phyloP scores from a whole-genome alignment of 169 alveolate species.

The Eimeria necatrix region DNA sequence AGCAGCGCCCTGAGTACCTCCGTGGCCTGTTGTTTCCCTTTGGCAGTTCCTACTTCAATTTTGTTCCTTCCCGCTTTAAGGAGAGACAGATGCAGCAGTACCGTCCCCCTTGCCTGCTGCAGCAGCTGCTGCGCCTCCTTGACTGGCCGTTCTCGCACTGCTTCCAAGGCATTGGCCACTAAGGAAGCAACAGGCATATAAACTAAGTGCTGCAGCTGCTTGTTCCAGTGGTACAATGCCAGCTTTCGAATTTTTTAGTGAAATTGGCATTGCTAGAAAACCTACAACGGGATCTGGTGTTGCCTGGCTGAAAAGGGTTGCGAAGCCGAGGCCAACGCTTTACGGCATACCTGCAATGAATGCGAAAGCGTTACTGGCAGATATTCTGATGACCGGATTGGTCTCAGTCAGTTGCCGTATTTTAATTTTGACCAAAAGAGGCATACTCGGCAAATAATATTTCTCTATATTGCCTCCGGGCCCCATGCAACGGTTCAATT shows the following conservation, averaged over 20 bases:
- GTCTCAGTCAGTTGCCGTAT: neutral
- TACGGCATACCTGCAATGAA: neutral
- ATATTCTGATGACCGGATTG: neutral
- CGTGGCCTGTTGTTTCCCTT: neutral
- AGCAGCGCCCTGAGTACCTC: neutral
- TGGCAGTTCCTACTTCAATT: neutral
- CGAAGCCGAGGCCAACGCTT: no score
- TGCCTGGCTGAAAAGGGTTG: no score
- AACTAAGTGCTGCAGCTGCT: no score
- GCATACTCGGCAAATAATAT: neutral
- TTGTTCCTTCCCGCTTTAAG: neutral
- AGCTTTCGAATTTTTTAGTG: no score
- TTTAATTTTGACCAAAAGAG: neutral
- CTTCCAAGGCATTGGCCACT: neutral
- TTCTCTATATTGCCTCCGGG: constrained; percentile 60
- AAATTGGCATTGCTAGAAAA: no score
- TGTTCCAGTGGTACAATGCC: no score
- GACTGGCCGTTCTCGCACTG: neutral
- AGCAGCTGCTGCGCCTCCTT: neutral
- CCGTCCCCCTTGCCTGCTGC: neutral
- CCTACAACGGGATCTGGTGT: no score
- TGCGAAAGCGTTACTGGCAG: constrained; percentile 16
- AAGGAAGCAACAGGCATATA: neutral
- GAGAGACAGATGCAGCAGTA: neutral
- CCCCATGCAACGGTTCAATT: neutral